Conservation (phyloP, 495 filamentous ascomycete species). For the Neurospora pannonica region DNA sequence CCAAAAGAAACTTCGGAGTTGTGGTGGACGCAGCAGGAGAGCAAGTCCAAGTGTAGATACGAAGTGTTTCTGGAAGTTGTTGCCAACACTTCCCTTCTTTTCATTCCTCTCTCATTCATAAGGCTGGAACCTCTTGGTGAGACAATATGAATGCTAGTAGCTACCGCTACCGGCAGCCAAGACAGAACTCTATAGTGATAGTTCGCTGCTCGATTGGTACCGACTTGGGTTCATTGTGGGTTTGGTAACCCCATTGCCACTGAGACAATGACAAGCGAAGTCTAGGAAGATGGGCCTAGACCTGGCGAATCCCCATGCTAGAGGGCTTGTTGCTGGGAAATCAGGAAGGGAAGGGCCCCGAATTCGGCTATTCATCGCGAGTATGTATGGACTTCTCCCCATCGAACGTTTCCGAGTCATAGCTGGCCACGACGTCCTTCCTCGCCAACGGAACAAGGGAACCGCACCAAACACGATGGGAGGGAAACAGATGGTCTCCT, state of each 20-base stretch:
- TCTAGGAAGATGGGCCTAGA: not conserved
- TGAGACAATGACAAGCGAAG: not conserved
- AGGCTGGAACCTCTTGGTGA: not conserved
- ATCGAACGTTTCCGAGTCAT: not conserved
- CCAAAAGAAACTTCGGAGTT: not conserved
- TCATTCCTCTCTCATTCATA: not conserved
- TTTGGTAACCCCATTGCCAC: not conserved
- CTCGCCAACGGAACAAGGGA: not conserved
- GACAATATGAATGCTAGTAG: not conserved
- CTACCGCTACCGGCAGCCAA: not conserved
- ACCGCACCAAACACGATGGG: not conserved
- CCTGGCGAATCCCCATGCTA: not conserved
- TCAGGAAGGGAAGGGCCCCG: not conserved
- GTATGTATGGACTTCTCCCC: not conserved
- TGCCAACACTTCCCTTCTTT: not conserved
- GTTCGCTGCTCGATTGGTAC: not conserved
- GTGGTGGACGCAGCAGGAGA: not conserved
- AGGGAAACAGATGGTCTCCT: not conserved
- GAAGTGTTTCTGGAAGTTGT: not conserved
- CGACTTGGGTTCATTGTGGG: not conserved
- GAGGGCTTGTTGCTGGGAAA: not conserved
- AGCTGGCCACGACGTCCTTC: not conserved
- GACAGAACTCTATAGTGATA: not conserved
- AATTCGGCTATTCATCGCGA: not conserved
- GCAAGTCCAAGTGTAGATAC: not conserved